Percentiles rank a stretch among this genome's conserved stretches.
phyloP scores from a whole-genome alignment of 306 rosid species.

The Quercus robur region DNA sequence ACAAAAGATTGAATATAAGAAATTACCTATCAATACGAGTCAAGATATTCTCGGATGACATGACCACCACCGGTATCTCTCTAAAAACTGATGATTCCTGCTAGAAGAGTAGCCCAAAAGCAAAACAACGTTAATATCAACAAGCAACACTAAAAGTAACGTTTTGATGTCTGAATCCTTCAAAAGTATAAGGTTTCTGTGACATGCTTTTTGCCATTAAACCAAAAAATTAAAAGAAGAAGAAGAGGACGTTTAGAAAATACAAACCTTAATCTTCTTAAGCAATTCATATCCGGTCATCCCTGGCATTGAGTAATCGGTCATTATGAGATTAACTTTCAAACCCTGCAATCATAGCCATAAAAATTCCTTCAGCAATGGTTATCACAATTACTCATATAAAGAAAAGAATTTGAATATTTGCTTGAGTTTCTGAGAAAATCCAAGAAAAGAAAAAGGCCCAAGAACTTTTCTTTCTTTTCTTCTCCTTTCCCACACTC shows the following conservation, averaged over 20 bases:
- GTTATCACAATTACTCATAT: background rate
- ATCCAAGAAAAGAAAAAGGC: background rate
- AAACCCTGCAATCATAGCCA: slow-evolving; percentile 46
- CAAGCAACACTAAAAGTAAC: background rate
- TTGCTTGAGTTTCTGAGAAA: background rate
- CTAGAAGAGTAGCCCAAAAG: background rate
- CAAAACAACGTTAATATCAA: background rate
- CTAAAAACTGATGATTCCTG: slow-evolving; percentile 88
- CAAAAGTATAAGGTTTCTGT: background rate
- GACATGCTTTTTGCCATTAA: background rate
- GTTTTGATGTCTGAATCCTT: background rate
- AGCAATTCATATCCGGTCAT: slow-evolving; percentile 96
- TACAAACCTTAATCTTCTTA: slow-evolving; percentile 81
- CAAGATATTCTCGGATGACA: slow-evolving; percentile 90
- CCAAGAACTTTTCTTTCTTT: too few relatives aligned
- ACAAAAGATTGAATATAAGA: slow-evolving; percentile 5
- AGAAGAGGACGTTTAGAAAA: background rate
- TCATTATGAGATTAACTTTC: slow-evolving; percentile 89
- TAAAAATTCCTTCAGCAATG: background rate
- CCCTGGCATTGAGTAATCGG: slow-evolving; percentile 98
- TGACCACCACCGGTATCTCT: slow-evolving; percentile 91
- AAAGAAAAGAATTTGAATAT: background rate
- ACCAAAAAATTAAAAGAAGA: too few relatives aligned
- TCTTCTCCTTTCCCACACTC: background rate
- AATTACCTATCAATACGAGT: slow-evolving; percentile 85